Percentiles rank a stretch among this genome's conserved stretches.
These are phyloP conservation scores for Trichaptum fuscoviolaceum DNA, from an alignment of 768 basidiomycete genomes.

Conservation along the genomic window DNA sequence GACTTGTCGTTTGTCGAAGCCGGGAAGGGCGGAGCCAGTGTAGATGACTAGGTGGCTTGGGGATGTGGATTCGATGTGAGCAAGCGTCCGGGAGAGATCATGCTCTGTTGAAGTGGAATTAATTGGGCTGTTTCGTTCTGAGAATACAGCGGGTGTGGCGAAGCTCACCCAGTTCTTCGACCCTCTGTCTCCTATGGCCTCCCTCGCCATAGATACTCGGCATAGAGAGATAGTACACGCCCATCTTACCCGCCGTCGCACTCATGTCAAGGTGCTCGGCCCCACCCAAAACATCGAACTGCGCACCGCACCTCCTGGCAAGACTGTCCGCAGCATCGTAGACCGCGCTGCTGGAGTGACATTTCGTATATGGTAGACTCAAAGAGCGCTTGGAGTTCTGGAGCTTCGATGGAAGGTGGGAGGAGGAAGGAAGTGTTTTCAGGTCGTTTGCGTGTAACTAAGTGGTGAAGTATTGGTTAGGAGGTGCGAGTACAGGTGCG, in stretches of 20 bases:
- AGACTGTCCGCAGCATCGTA: constrained; percentile 38
- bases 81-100: constrained; percentile 44
- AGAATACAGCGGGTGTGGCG: not conserved
- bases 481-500: not conserved
- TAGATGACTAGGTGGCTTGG: constrained; percentile 65
- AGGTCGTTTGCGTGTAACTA: constrained; percentile 78
- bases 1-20: constrained; percentile 25
- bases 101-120: constrained; percentile 29
- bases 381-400: constrained; percentile 46
- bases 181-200: constrained; percentile 38
- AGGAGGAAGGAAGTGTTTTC: constrained; percentile 48
- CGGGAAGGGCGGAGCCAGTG: constrained; percentile 42
- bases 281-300: constrained; percentile 33
- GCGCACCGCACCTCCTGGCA: constrained; percentile 48
- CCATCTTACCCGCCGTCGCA: constrained; percentile 38
- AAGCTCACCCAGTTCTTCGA: constrained; percentile 52
- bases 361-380: constrained; percentile 58
- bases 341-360: constrained; percentile 24
- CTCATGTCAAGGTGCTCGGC: constrained; percentile 32
- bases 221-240: constrained; percentile 53
- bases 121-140: not conserved
- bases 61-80: constrained; percentile 40
- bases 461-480: constrained; percentile 8
- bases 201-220: constrained; percentile 40
- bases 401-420: constrained; percentile 43